A percentile compares a stretch with the other conserved stretches of the same genome.
These are phyloP conservation scores for Trichoderma gracile DNA, from an alignment of 2,329 filamentous ascomycete species.

Conservation along the genomic window DNA sequence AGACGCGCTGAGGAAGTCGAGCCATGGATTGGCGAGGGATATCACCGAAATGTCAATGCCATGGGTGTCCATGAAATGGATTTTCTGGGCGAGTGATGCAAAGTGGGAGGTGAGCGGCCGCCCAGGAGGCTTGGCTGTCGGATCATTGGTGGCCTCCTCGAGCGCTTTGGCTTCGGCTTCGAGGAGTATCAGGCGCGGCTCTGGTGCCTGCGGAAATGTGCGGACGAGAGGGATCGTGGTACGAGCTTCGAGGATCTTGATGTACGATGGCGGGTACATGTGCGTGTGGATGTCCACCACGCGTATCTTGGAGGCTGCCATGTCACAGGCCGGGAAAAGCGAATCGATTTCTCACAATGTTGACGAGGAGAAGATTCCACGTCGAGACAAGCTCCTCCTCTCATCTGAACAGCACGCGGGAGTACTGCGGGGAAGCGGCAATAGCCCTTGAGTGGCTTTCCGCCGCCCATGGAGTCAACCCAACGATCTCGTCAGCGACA, in stretches of 20 bases:
- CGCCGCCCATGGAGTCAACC: background rate
- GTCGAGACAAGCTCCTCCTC: background rate
- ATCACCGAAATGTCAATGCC: conserved; percentile 80
- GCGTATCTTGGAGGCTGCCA: conserved; percentile 40
- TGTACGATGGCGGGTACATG: conserved; percentile 67
- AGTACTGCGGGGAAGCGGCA: conserved; percentile 1
- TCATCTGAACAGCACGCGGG: background rate
- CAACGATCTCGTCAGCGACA: background rate
- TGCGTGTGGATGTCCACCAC: conserved; percentile 70
- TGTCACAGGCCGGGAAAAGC: conserved; percentile 28
- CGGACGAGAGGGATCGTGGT: conserved; percentile 69
- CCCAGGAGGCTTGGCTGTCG: conserved; percentile 63
- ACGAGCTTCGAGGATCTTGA: conserved; percentile 60
- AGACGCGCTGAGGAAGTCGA: conserved; percentile 71
- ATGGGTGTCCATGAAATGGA: conserved; percentile 86
- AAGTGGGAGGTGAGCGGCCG: conserved; percentile 83
- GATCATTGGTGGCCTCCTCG: conserved; percentile 54
- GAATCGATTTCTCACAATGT: background rate
- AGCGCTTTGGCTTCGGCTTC: conserved; percentile 50
- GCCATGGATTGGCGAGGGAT: conserved; percentile 89
- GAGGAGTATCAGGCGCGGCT: conserved; percentile 67
- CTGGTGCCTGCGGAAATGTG: conserved; percentile 57
- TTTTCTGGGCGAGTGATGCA: conserved; percentile 75
- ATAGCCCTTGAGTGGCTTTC: background rate
- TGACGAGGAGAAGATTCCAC: background rate